These are phyloP conservation scores for Coleophoma eucalyptorum DNA, from an alignment of 2,329 filamentous ascomycete genomes.

Conservation along the genomic window DNA sequence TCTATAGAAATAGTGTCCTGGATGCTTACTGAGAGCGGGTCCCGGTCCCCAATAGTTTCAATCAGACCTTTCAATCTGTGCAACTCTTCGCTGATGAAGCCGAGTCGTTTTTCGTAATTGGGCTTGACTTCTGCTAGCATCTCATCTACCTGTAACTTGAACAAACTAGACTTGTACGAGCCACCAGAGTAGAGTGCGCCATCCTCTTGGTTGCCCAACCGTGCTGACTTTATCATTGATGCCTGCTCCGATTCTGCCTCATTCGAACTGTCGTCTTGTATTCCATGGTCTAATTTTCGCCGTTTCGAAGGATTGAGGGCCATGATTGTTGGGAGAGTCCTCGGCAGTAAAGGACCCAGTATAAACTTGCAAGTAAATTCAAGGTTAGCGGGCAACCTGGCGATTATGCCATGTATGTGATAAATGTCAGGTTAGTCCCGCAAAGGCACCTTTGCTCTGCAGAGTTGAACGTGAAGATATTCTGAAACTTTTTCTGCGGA, in stretches of 20 bases:
- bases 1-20: not conserved
- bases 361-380: no score
- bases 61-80: constrained; percentile 52
- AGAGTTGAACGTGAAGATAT: no score
- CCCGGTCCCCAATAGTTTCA: constrained; percentile 48
- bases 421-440: no score
- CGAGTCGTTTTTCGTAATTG: constrained; percentile 53
- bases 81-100: constrained; percentile 47
- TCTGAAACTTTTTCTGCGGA: no score
- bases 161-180: constrained; percentile 61
- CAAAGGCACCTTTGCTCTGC: no score
- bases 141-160: constrained; percentile 65
- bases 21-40: constrained; percentile 36
- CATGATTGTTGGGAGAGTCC: constrained; percentile 8
- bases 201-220: constrained; percentile 12
- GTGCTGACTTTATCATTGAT: not conserved
- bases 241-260: no score
- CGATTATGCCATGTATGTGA: no score
- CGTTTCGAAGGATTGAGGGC: constrained; percentile 23
- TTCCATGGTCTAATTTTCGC: constrained; percentile 25
- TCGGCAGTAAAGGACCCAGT: no score
- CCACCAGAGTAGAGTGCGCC: constrained; percentile 34
- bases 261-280: no score
- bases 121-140: constrained; percentile 53
- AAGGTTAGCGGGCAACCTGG: no score